Evolutionary conservation across 1,284 basidiomycete species (phyloP), one percentile per base, ranked within the genome.

Genomic region (Malassezia vespertilionis): DNA sequence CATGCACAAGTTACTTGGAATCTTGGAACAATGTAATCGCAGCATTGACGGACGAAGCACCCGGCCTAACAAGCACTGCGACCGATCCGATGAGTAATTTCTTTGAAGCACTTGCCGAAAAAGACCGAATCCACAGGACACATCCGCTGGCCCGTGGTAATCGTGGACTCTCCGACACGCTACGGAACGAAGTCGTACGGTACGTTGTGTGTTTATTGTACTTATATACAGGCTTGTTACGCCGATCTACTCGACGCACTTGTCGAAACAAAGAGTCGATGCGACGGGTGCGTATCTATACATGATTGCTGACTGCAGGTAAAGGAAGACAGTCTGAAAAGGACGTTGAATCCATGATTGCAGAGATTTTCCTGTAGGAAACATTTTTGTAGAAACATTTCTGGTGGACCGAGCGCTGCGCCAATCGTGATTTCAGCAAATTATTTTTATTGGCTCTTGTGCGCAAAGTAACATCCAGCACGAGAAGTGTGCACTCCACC

Each of bases 11-110:
- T 5, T 51, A 51, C 37, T 23, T 51, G 26, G 48, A 51, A 33
- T 35, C 48, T 24, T 51, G 48, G 48, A 44, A 51, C 21, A 17
- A n/a, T 14, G 42, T 51, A 5, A 28, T 51, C 7, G 33, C 27
- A 17, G 20, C 37, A 3, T 22, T 51, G 14, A 22, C 24, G 3
- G 37, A 44, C 18, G 48, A 36, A 9, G 21, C 12, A 4, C 33
- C 37, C 6, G 22, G 17, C 4, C 17, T 31, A 18, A 28, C 31
- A 9, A 18, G 41, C 17, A 23, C 23, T 8, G 27, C 23, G 9
- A 34, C 32, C 27, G 27, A 27, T 17, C 24, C 15, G 23, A 43
- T 33, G 12, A 37, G 21, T 7, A 20, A 28, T 17, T 51, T 51
- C 22, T 45, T 31, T 28, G 42, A 45, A 12, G 14, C 26, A 5